Base-by-base conservation (phyloP, 2,329 filamentous ascomycete genomes). In the Magnaporthiopsis incrustans region DNA sequence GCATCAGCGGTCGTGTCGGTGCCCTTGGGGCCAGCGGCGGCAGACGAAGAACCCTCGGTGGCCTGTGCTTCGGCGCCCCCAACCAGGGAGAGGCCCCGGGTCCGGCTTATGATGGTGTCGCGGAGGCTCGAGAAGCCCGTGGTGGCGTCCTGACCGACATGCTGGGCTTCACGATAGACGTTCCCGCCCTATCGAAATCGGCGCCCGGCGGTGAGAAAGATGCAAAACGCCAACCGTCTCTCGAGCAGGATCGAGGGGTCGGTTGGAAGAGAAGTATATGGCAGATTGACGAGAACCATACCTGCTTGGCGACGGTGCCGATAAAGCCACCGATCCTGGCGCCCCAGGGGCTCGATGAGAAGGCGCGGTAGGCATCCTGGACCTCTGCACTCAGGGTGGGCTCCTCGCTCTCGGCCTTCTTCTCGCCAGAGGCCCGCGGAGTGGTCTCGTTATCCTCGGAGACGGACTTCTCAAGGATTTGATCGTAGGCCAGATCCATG, bases 401-500 rank as follows among this genome's bases (percentile, higher is more conserved):
- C 64, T 78, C 77, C 62, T 62, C 61, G 30, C 57, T 30, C 3
- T 53, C 53, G 27, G 56, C n/a, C 61, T 58, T 59, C 53, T 57
- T 56, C 69, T 77, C 76, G 27, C 78, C 73, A 61, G 79, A 73
- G 60, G 76, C 75, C 58, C 79, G 77, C 22, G 44, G 44, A 53
- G 71, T 57, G 65, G 67, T 65, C 65, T 70, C 66, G 68, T 67
- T 66, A 79, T 87, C 81, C 70, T 86, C 83, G 56, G 85, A 81
- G 67, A 91, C 83, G 62, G 86, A 84, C 75, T 95, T 89, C 79
- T 97, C 92, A 74, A 92, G 88, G 71, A 98, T 96, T 76, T 97
- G 92, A 73, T 99, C 95, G 83, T 98, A 99, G 59, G 93, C 93
- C 73, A 96, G 83, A 85, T 99, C 95, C 95, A 99, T 98, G 68